Evolutionary conservation across 2,329 filamentous ascomycete species (phyloP).

Genomic region (Fusarium tupiense): DNA sequence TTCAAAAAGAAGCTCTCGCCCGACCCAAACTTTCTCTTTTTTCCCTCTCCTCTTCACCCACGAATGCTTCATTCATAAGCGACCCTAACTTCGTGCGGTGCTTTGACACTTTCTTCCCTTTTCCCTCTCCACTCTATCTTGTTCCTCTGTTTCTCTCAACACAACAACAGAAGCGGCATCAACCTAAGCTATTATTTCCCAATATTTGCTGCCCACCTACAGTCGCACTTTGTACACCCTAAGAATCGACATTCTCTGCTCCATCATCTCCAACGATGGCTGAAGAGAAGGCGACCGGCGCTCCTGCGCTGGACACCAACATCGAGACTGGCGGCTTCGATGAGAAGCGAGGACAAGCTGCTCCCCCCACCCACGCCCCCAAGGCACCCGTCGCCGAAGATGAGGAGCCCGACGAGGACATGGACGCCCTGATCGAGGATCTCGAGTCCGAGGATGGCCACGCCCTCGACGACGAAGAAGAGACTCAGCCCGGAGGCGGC

Average conservation of each 20-base stretch:
- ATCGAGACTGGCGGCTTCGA: conserved; percentile 73
- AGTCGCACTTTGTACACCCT: conserved; percentile 33
- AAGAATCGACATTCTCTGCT: conserved; percentile 28
- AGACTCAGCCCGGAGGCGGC: conserved; percentile 60
- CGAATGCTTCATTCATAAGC: conserved; percentile 59
- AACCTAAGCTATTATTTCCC: conserved; percentile 25
- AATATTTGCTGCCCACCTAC: conserved; percentile 37
- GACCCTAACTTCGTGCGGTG: conserved; percentile 62
- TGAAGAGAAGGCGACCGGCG: conserved; percentile 61
- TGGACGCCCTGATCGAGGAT: conserved; percentile 87
- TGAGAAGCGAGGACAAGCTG: conserved; percentile 63
- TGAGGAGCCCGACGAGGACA: conserved; percentile 81
- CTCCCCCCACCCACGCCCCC: conserved; percentile 47
- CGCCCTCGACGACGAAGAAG: conserved; percentile 68
- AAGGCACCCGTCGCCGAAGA: conserved; percentile 62
- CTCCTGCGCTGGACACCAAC: conserved; percentile 69
- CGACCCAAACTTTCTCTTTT: conserved; percentile 45
- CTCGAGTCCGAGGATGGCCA: conserved; percentile 84
- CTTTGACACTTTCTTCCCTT: conserved; percentile 49
- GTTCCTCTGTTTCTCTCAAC: conserved; percentile 38
- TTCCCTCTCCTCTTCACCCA: conserved; percentile 57
- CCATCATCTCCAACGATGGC: conserved; percentile 56
- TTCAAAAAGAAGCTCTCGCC: conserved; percentile 55
- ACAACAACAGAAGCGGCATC: conserved; percentile 34
- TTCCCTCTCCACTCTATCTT: conserved; percentile 43